Base-by-base conservation (phyloP, 2,329 filamentous ascomycete genomes). In the Ramichloridium luteum region DNA sequence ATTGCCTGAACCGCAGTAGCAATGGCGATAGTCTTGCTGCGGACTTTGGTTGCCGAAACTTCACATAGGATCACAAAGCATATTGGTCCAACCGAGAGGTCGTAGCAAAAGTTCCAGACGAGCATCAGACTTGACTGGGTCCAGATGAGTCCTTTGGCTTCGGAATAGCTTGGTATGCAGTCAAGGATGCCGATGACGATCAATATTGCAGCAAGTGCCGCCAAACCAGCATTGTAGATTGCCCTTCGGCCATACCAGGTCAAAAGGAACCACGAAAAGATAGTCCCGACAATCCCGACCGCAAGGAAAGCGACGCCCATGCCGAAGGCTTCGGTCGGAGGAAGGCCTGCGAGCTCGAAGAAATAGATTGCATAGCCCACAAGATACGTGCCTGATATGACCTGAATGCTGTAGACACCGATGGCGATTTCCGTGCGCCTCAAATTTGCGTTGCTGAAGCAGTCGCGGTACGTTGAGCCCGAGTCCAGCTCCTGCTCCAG, bases 341-440 rank as follows among this genome's bases (percentile, higher is more conserved):
- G 41, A 25, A 59, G 39, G 2, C 61, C 61, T 4, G 60, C 60
- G 5, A 56, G 56, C 29, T 63, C 47, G 48, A 67, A 65, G 52
- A 67, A 67, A 45, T 66, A 67, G 3, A 58, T 62, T 4, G 55
- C 54, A 41, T 60, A 64, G 16, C 58, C 59, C 5, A 62, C 56
- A 31, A 64, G 44, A 31, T 51, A 57, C 26, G 60, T 55, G 2
- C 59, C 60, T n/a, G 54, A 56, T 4, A 62, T 40, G 32, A 60
- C 55, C 35, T 65, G 60, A 29, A 58, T 59, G 16, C 53, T 48
- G 38, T 61, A 65, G 12, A 61, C 60, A 5, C 57, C 56, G 22
- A 59, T 44, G 1, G 59, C 58, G 23, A 65, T 63, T 16, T 56
- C 53, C 0, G 62, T 65, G 3, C 62, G 55, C 2, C 60, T 43